These are phyloP conservation scores for Xylaria arbuscula DNA, from an alignment of 2,329 filamentous ascomycete species.

Conservation along the genomic window DNA sequence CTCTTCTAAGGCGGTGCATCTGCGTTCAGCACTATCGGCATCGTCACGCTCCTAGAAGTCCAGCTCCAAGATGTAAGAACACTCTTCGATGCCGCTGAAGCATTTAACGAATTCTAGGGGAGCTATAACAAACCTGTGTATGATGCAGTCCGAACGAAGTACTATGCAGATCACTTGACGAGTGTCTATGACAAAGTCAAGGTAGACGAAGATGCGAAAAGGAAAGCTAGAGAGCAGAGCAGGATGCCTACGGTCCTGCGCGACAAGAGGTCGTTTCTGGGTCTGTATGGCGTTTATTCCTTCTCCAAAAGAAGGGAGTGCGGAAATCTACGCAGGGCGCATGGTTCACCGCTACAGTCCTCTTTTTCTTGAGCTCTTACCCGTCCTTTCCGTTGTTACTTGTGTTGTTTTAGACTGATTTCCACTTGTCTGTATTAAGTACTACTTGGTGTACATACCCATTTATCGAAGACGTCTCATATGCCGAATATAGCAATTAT, in stretches of 20 bases:
- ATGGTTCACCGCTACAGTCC: background rate
- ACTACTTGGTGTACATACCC: constrained; percentile 31
- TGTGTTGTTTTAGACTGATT: constrained; percentile 6
- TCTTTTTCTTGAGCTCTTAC: background rate
- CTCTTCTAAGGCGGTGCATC: constrained; percentile 74
- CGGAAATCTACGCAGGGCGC: background rate
- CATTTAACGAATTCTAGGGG: constrained; percentile 70
- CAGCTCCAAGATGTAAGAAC: constrained; percentile 69
- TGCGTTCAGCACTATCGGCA: constrained; percentile 73
- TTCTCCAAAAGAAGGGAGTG: constrained; percentile 52
- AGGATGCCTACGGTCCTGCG: constrained; percentile 51
- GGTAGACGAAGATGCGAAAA: constrained; percentile 56
- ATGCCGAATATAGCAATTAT: constrained; percentile 18
- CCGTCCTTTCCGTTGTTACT: background rate
- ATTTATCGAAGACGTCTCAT: constrained; percentile 20
- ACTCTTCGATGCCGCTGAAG: constrained; percentile 55
- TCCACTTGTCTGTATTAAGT: constrained; percentile 23
- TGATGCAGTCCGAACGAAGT: constrained; percentile 66
- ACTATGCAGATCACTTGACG: constrained; percentile 68
- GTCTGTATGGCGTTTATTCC: constrained; percentile 61
- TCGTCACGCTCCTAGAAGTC: constrained; percentile 72
- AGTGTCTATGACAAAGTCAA: constrained; percentile 76
- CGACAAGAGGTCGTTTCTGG: constrained; percentile 57
- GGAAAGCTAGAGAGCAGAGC: constrained; percentile 47
- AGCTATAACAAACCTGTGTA: constrained; percentile 71